phyloP scores from a whole-genome alignment of 345 rosid species.

The Citrus reticulata region DNA sequence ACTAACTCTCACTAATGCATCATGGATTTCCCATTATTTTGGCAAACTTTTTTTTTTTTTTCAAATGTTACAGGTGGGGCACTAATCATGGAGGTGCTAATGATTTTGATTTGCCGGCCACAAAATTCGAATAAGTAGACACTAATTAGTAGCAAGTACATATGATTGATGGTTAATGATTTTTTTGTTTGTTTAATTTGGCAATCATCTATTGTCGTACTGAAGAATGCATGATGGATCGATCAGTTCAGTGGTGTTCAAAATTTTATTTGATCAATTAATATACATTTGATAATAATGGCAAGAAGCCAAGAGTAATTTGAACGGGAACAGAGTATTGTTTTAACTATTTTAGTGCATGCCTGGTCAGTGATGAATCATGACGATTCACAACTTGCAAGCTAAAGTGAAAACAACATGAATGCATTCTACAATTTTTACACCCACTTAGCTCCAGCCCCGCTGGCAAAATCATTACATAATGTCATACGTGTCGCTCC shows the following conservation, averaged over 20 bases:
- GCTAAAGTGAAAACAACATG: constrained; percentile 12
- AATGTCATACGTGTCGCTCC: background rate
- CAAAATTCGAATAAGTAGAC: background rate
- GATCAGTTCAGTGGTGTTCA: background rate
- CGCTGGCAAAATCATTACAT: background rate
- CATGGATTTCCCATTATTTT: no score
- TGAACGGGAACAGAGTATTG: constrained; percentile 6
- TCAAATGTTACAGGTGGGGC: no score
- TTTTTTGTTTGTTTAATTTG: no score
- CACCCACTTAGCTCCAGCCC: background rate
- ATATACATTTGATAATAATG: background rate
- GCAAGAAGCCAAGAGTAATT: constrained; percentile 3
- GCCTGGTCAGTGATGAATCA: constrained; percentile 4
- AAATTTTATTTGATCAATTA: background rate
- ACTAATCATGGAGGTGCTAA: background rate
- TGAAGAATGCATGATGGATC: background rate
- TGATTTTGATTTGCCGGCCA: background rate
- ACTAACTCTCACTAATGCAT: no score
- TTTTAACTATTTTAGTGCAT: background rate
- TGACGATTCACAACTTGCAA: background rate
- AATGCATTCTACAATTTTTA: background rate
- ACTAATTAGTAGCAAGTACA: background rate
- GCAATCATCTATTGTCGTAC: no score
- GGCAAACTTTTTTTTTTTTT: no score
- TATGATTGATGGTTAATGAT: background rate